A percentile compares a stretch with the other conserved stretches of the same genome.
Conservation (phyloP, 2,329 filamentous ascomycete species). For the Alternaria solani region DNA sequence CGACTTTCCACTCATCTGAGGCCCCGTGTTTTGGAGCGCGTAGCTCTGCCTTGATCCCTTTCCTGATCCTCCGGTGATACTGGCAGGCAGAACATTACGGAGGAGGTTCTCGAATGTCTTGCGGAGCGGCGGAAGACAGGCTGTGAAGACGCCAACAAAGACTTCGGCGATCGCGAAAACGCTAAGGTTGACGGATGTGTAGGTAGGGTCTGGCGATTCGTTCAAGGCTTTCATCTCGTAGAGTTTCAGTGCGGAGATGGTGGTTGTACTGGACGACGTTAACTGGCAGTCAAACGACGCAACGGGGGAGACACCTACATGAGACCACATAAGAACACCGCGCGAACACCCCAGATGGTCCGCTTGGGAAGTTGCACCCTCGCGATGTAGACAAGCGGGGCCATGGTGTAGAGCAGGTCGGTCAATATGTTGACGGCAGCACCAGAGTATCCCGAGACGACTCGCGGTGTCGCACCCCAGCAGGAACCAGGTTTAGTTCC, state of each 20-base stretch:
- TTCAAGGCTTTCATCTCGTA: conserved; percentile 35
- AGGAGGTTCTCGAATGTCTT: conserved; percentile 36
- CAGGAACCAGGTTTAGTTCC: conserved; percentile 32
- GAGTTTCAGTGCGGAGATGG: conserved; percentile 37
- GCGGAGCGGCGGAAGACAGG: conserved; percentile 36
- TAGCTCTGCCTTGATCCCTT: conserved; percentile 28
- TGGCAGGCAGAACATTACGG: conserved; percentile 30
- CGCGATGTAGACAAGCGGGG: conserved; percentile 35
- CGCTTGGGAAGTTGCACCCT: conserved; percentile 34
- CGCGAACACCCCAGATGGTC: conserved; percentile 38
- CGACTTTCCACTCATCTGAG: conserved; percentile 10
- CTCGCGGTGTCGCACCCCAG: conserved; percentile 32
- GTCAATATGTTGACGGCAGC: conserved; percentile 38
- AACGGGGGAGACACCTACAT: conserved; percentile 22
- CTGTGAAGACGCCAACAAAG: conserved; percentile 38
- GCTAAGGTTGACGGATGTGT: conserved; percentile 33
- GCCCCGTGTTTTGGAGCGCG: conserved; percentile 20
- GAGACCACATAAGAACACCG: conserved; percentile 37
- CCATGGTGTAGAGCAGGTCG: conserved; percentile 34
- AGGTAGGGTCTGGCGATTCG: conserved; percentile 32
- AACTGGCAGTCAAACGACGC: background rate
- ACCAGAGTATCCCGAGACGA: conserved; percentile 39
- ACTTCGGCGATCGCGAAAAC: conserved; percentile 37
- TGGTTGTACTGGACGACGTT: conserved; percentile 28
- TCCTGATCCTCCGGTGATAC: conserved; percentile 21